Evolutionary conservation across 805 yeast genomes (phyloP).

Genomic region (Pichia ethanolica): DNA sequence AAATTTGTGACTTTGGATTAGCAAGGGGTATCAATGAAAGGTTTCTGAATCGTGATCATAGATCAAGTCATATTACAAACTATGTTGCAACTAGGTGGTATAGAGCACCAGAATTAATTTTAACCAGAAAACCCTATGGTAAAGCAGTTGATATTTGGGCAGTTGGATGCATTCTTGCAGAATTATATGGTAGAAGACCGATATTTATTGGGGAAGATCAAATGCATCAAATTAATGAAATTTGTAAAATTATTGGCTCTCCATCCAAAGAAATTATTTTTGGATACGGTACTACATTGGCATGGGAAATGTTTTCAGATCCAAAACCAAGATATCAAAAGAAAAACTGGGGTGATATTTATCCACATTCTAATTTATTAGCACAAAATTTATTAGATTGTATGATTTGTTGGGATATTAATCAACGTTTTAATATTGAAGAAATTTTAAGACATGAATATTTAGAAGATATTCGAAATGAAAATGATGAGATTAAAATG

Average conservation of each 20-base stretch:
- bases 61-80: constrained; percentile 51
- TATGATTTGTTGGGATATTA: constrained; percentile 61
- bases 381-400: constrained; percentile 47
- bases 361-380: constrained; percentile 50
- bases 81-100: constrained; percentile 96
- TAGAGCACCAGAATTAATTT: constrained; percentile 83
- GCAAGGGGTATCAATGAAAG: constrained; percentile 61
- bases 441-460: constrained; percentile 53
- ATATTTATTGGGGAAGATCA: constrained; percentile 71
- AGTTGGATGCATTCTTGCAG: constrained; percentile 84
- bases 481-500: constrained; percentile 49
- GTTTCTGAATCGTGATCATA: constrained; percentile 26
- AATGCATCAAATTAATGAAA: constrained; percentile 61
- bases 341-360: constrained; percentile 44
- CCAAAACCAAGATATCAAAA: constrained; percentile 37
- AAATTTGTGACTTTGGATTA: constrained; percentile 90
- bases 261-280: constrained; percentile 46
- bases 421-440: constrained; percentile 44
- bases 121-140: constrained; percentile 51
- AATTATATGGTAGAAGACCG: constrained; percentile 73
- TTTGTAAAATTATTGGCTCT: constrained; percentile 61
- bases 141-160: constrained; percentile 90
- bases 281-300: constrained; percentile 37
- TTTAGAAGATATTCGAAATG: constrained; percentile 45
- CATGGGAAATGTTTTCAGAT: constrained; percentile 39